These are phyloP conservation scores for Blastomyces gilchristii DNA, from an alignment of 2,329 filamentous ascomycete genomes.

Conservation along the genomic window DNA sequence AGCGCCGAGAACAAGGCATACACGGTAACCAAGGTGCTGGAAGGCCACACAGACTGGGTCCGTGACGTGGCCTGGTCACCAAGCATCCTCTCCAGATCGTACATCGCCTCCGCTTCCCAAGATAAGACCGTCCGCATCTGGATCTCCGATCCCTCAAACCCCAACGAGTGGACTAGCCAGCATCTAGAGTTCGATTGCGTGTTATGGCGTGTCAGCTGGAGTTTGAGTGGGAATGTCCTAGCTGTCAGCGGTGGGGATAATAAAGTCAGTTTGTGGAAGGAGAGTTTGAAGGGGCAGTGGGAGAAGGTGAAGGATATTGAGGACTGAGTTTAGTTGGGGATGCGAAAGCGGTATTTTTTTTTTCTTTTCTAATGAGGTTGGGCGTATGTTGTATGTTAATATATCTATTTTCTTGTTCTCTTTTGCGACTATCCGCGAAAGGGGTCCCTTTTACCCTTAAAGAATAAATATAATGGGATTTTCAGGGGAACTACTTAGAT, in stretches of 20 bases:
- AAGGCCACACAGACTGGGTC: conserved; percentile 90
- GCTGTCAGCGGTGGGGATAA: conserved; percentile 92
- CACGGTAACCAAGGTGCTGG: conserved; percentile 47
- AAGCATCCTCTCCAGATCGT: conserved; percentile 86
- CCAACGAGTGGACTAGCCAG: conserved; percentile 73
- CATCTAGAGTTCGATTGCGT: conserved; percentile 78
- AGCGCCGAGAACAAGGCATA: conserved; percentile 46
- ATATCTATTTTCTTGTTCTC: neutral
- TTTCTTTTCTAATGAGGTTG: neutral
- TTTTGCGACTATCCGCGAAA: neutral
- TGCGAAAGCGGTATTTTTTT: neutral
- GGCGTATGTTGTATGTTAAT: conserved; percentile 4
- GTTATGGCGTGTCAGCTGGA: conserved; percentile 97
- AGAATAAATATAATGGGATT: too few relatives aligned
- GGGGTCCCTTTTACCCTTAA: neutral
- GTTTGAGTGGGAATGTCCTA: conserved; percentile 88
- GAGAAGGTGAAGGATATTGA: conserved; percentile 95
- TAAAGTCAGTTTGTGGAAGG: conserved; percentile 96
- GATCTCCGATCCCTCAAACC: conserved; percentile 62
- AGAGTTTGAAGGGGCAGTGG: conserved; percentile 93
- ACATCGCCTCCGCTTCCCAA: conserved; percentile 90
- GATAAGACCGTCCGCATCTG: conserved; percentile 97
- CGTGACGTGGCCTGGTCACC: conserved; percentile 96
- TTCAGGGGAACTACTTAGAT: neutral
- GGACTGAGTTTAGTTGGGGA: conserved; percentile 45